Evolutionary conservation across 345 rosid genomes (phyloP), one percentile per base, ranked within the genome.

Genomic region (Ricinus communis): DNA sequence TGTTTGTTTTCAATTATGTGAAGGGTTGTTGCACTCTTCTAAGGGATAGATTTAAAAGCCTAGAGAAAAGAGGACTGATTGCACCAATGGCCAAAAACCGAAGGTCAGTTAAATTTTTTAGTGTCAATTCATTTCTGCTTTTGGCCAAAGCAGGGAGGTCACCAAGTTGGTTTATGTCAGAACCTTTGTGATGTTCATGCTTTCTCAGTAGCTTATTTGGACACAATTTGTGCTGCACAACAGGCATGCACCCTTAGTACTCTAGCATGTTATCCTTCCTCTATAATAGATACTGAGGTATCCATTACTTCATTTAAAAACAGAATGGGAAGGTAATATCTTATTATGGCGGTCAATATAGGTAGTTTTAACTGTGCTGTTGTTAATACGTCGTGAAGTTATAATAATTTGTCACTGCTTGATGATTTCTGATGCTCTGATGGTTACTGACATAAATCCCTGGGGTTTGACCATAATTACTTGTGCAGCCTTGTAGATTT

Each of bases 11-110:
- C 4, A 60, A n/a, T n/a, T 46, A 7, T 38, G 56, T 75, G 36
- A 69, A 95, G 98, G 97, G 87, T 69, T 92, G 98, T 75, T 78
- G 88, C 82, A 90, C 98, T 0, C 96, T 95, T 58, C 87, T 84
- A 52, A 92, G 81, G 80, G 98, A 95, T 78, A 80, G 99, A 33
- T 95, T 81, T 80, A 92, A 92, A 84, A 92, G 98, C 76, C 82
- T 92, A 0, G 96, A 92, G 84, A 95, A 92, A 74, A 84, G 99
- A 86, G 99, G 98, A 70, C 74, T 90, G 76, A 76, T 92, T 36
- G 89, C 83, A 45, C 97, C 98, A 16, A 49, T 82, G 54, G 70
- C 79, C 60, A 90, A 85, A 76, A 65, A 60, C 51, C 79, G 83
- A 84, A 89, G 97, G 97, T 91, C 25, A 67, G 88, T 72, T 38